Percentiles rank a stretch among this genome's conserved stretches.
These are phyloP conservation scores for Tolypocladium nubicola DNA, from an alignment of 2,329 filamentous ascomycete species.

Conservation along the genomic window DNA sequence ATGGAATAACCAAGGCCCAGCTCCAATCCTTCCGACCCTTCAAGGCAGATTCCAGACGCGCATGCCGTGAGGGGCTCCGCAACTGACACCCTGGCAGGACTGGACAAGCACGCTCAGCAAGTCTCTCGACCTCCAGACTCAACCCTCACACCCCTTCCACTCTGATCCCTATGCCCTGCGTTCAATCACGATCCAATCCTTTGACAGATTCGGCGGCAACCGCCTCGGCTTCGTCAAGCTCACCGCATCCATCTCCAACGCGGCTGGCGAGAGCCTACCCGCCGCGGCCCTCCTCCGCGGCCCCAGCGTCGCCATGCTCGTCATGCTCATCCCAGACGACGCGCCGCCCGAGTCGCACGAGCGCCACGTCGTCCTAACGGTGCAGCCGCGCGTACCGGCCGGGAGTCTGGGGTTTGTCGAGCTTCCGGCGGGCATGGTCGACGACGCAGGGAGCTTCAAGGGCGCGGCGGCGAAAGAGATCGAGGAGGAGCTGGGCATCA, in stretches of 20 bases:
- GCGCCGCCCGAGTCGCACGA: slow-evolving; percentile 26
- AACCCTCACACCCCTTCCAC: slow-evolving; percentile 40
- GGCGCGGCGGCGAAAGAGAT: slow-evolving; percentile 51
- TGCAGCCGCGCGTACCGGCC: slow-evolving; percentile 46
- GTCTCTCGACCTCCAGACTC: slow-evolving; percentile 35
- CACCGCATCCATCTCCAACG: slow-evolving; percentile 35
- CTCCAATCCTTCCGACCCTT: slow-evolving; percentile 36
- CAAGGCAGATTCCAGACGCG: slow-evolving; percentile 18
- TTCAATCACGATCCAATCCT: slow-evolving; percentile 40
- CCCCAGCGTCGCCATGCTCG: slow-evolving; percentile 49
- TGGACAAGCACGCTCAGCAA: slow-evolving; percentile 37
- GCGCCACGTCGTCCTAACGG: slow-evolving; percentile 46
- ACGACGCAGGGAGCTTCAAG: slow-evolving; percentile 40
- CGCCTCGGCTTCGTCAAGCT: slow-evolving; percentile 49
- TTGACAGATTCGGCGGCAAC: slow-evolving; percentile 36
- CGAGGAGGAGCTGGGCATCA: slow-evolving; percentile 46
- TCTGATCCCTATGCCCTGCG: slow-evolving; percentile 40
- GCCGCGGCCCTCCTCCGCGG: slow-evolving; percentile 47
- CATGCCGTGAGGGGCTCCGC: slow-evolving; percentile 2
- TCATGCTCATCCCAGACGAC: slow-evolving; percentile 45
- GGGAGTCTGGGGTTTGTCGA: slow-evolving; percentile 45
- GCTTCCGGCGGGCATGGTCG: slow-evolving; percentile 49
- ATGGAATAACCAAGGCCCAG: slow-evolving; percentile 28
- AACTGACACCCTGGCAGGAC: slow-evolving; percentile 19
- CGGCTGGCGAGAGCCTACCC: slow-evolving; percentile 36